phyloP scores from a whole-genome alignment of 257 asterid genomes.

The Ophiorrhiza pumila region DNA sequence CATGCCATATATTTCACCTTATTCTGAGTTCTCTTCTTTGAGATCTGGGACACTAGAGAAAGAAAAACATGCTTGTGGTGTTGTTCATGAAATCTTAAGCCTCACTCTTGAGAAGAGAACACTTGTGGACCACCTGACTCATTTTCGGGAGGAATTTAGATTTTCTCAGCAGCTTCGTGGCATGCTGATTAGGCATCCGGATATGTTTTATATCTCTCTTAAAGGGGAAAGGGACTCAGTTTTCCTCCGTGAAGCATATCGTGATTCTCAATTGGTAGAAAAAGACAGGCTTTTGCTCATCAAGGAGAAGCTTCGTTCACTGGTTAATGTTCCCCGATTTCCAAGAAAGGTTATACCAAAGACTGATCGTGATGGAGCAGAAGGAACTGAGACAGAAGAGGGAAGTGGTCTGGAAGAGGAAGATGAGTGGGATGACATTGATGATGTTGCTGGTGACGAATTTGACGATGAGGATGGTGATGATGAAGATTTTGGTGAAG shows the following conservation, averaged over 20 bases:
- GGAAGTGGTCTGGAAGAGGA: slow-evolving; percentile 44
- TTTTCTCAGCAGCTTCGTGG: slow-evolving; percentile 98
- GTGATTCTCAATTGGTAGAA: slow-evolving; percentile 77
- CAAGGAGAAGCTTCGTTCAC: slow-evolving; percentile 91
- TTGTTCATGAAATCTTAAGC: slow-evolving; percentile 93
- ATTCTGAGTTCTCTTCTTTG: slow-evolving; percentile 72
- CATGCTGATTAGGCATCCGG: slow-evolving; percentile 97
- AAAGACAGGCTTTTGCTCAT: slow-evolving; percentile 80
- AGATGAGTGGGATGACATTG: slow-evolving; percentile 70
- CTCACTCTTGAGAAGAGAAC: slow-evolving; percentile 93
- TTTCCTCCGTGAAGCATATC: slow-evolving; percentile 92
- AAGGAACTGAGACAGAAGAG: slow-evolving; percentile 32
- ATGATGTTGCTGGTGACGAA: slow-evolving; percentile 49
- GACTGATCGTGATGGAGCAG: slow-evolving; percentile 35
- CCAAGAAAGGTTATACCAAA: slow-evolving; percentile 35
- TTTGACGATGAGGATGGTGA: slow-evolving; percentile 36
- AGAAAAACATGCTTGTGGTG: slow-evolving; percentile 85
- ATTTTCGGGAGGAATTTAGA: slow-evolving; percentile 89
- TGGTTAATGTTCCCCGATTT: slow-evolving; percentile 67
- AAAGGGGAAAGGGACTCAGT: slow-evolving; percentile 97
- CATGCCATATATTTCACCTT: slow-evolving; percentile 80
- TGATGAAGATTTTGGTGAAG: slow-evolving; percentile 23
- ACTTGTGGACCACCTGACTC: slow-evolving; percentile 90
- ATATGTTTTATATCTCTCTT: slow-evolving; percentile 85
- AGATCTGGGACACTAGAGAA: slow-evolving; percentile 70